Percentiles rank a stretch among this genome's conserved stretches.
Evolutionary conservation across 169 alveolate species (phyloP).

Genomic region (Theileria annulata): DNA sequence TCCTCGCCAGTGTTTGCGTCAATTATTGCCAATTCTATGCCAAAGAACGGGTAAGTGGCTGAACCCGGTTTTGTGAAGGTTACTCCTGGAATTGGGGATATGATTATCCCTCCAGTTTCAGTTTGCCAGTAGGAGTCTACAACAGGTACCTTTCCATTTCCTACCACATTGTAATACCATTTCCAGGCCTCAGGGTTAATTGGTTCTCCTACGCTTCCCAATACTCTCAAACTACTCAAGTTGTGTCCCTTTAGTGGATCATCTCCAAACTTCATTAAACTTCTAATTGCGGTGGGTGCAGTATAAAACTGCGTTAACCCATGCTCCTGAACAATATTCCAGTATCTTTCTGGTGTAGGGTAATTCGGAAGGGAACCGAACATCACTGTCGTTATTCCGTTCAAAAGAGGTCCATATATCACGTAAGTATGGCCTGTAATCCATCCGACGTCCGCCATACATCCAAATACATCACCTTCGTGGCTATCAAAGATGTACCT

Average conservation of each 20-base stretch:
- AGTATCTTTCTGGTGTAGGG: slow-evolving; percentile 91
- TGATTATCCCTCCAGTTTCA: slow-evolving; percentile 94
- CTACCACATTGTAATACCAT: slow-evolving; percentile 87
- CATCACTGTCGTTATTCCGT: slow-evolving; percentile 90
- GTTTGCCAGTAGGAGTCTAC: slow-evolving; percentile 98
- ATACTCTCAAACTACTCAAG: slow-evolving; percentile 71
- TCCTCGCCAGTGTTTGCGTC: slow-evolving; percentile 86
- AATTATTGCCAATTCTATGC: slow-evolving; percentile 85
- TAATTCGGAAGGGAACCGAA: slow-evolving; percentile 94
- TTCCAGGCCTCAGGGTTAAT: slow-evolving; percentile 93
- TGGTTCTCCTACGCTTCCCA: slow-evolving; percentile 92
- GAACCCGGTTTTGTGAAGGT: slow-evolving; percentile 91
- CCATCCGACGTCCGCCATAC: slow-evolving; percentile 98
- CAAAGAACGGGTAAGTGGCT: slow-evolving; percentile 86
- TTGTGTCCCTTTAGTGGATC: slow-evolving; percentile 73
- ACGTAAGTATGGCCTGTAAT: slow-evolving; percentile 96
- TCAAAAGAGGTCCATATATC: slow-evolving; percentile 92
- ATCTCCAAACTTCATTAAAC: slow-evolving; percentile 83
- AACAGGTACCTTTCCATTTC: slow-evolving; percentile 77
- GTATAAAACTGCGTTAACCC: slow-evolving; percentile 91
- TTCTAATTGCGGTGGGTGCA: slow-evolving; percentile 97
- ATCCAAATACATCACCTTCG: slow-evolving; percentile 88
- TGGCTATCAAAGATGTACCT: slow-evolving; percentile 87
- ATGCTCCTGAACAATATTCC: slow-evolving; percentile 87
- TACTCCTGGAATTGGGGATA: slow-evolving; percentile 90